phyloP scores from a whole-genome alignment of 1,284 basidiomycete species.

The Heterobasidion parviporum region DNA sequence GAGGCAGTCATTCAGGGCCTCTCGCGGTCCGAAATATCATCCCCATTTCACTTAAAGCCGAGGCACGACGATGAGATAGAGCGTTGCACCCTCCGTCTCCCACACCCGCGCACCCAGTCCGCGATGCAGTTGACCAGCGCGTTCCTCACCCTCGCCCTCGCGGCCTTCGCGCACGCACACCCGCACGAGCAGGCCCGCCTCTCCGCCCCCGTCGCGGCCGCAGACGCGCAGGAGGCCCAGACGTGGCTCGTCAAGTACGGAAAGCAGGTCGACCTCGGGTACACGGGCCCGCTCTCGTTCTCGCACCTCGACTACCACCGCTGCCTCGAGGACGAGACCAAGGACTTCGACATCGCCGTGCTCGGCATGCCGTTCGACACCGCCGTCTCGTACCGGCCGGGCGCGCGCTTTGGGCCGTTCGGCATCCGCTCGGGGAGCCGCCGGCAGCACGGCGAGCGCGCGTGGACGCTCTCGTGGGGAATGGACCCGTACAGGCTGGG shows the following conservation, averaged over 20 bases:
- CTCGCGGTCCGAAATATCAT: neutral
- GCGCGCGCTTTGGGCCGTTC: constrained; percentile 75
- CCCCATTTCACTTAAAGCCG: neutral
- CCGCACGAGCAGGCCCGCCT: neutral
- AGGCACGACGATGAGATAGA: neutral
- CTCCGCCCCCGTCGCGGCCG: neutral
- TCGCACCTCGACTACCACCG: constrained; percentile 63
- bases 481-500: constrained; percentile 55
- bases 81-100: neutral
- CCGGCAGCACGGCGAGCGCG: constrained; percentile 45
- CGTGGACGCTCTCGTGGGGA: constrained; percentile 64
- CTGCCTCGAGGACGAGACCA: constrained; percentile 54
- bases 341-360: constrained; percentile 63
- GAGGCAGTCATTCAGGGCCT: neutral
- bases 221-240: constrained; percentile 5
- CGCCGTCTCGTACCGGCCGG: constrained; percentile 59
- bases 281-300: constrained; percentile 68
- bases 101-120: neutral
- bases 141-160: neutral
- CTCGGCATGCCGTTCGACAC: constrained; percentile 82
- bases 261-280: constrained; percentile 57
- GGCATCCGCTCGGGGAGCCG: constrained; percentile 75
- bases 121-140: neutral
- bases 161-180: neutral
- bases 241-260: constrained; percentile 68